phyloP scores from a whole-genome alignment of 2,329 filamentous ascomycete genomes.

The Penicillium sp. region DNA sequence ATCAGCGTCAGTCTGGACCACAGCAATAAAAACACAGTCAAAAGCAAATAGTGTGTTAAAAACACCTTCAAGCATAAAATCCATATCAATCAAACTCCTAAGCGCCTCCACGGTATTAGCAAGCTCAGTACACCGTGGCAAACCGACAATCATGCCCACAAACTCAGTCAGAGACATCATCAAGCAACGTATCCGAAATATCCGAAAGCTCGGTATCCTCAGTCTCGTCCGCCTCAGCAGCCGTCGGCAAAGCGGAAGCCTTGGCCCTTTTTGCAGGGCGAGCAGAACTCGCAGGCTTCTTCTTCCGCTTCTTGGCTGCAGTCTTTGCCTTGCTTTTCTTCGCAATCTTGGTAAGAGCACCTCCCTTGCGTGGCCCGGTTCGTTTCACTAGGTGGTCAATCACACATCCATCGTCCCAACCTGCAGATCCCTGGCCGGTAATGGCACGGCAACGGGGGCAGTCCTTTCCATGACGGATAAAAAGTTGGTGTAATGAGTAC shows the following conservation, averaged over 20 bases:
- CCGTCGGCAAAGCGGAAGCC: neutral
- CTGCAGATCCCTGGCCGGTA: constrained; percentile 60
- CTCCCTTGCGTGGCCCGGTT: constrained; percentile 24
- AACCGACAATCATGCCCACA: neutral
- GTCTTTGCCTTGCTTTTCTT: neutral
- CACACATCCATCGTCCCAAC: constrained; percentile 64
- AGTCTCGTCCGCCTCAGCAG: neutral
- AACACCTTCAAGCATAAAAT: too few species aligned
- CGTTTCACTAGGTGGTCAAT: constrained; percentile 64
- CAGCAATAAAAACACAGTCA: too few species aligned
- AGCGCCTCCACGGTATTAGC: too few species aligned
- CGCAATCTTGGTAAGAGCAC: neutral
- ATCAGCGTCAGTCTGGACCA: too few species aligned
- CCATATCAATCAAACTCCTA: too few species aligned
- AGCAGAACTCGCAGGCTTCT: neutral
- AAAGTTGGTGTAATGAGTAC: constrained; percentile 62
- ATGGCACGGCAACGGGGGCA: constrained; percentile 62
- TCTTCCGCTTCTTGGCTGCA: neutral
- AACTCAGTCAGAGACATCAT: neutral
- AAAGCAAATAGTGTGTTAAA: too few species aligned
- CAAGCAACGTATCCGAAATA: neutral
- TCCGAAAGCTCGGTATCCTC: neutral
- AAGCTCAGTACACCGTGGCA: too few species aligned
- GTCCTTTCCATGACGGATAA: constrained; percentile 63
- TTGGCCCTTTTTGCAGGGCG: neutral